phyloP scores from a whole-genome alignment of 768 basidiomycete species.

The Xanthoconium purpureum region DNA sequence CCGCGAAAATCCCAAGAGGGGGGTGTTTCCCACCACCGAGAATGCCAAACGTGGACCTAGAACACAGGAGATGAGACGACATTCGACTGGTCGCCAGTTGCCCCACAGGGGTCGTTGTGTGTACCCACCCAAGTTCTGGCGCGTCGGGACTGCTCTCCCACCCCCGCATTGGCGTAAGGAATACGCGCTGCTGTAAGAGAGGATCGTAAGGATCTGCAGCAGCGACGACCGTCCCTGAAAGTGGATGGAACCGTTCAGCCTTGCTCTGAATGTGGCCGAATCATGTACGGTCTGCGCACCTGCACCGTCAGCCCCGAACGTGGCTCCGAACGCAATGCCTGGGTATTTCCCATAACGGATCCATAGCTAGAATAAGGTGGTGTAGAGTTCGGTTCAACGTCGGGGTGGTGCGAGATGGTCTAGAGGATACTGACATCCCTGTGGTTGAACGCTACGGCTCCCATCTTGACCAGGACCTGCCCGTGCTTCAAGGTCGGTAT shows the following conservation, averaged over 20 bases:
- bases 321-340: conserved; percentile 52
- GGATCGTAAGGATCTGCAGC: conserved; percentile 51
- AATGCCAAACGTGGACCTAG: conserved; percentile 52
- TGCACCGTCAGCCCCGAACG: conserved; percentile 72
- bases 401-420: neutral
- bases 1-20: conserved; percentile 67
- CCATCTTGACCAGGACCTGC: conserved; percentile 64
- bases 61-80: neutral
- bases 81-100: neutral
- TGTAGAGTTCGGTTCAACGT: neutral
- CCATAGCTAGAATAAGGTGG: conserved; percentile 54
- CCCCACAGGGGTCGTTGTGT: neutral
- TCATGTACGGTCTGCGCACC: conserved; percentile 39
- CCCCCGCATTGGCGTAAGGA: conserved; percentile 73
- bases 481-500: conserved; percentile 51
- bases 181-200: conserved; percentile 62
- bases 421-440: conserved; percentile 50
- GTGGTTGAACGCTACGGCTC: conserved; percentile 74
- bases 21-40: conserved; percentile 57
- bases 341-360: conserved; percentile 69
- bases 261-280: neutral
- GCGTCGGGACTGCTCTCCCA: conserved; percentile 64
- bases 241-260: neutral
- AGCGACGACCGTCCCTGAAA: conserved; percentile 59
- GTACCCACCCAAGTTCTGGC: conserved; percentile 59